Conservation (phyloP, 306 rosid genomes). For the Quercus variabilis region DNA sequence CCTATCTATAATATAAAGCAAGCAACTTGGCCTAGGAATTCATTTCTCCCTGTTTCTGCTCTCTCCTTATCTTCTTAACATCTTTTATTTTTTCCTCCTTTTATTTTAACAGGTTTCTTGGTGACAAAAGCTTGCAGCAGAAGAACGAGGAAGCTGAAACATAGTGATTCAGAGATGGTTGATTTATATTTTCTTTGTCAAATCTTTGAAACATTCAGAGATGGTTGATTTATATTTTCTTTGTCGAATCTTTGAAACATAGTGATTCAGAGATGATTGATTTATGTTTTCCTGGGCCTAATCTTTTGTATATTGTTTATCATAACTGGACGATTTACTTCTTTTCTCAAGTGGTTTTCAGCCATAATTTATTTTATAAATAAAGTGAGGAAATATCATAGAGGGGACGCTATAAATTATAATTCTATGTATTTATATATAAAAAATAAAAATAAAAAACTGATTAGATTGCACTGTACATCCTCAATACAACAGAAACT, state of each 20-base stretch:
- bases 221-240: no score
- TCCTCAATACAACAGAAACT: background rate
- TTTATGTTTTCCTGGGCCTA: no score
- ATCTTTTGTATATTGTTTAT: no score
- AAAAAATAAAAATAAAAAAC: background rate
- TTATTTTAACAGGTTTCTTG: background rate
- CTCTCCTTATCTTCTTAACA: no score
- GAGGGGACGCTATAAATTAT: fast-evolving
- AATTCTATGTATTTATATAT: no score
- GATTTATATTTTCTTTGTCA: no score
- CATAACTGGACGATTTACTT: background rate
- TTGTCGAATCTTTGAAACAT: no score
- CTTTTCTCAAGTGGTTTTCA: background rate
- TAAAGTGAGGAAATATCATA: background rate
- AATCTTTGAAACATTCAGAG: no score
- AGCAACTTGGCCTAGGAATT: background rate
- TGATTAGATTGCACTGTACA: background rate
- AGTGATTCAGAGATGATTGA: background rate
- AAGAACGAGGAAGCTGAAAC: background rate
- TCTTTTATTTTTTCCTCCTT: no score
- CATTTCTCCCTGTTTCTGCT: background rate
- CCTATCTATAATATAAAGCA: background rate
- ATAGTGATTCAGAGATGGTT: background rate
- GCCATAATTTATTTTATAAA: background rate
- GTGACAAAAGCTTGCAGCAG: background rate